Evolutionary conservation across 1,139 yeast species (phyloP), one percentile per base, ranked within the genome.

Genomic region (Yamadazyma blattariae): DNA sequence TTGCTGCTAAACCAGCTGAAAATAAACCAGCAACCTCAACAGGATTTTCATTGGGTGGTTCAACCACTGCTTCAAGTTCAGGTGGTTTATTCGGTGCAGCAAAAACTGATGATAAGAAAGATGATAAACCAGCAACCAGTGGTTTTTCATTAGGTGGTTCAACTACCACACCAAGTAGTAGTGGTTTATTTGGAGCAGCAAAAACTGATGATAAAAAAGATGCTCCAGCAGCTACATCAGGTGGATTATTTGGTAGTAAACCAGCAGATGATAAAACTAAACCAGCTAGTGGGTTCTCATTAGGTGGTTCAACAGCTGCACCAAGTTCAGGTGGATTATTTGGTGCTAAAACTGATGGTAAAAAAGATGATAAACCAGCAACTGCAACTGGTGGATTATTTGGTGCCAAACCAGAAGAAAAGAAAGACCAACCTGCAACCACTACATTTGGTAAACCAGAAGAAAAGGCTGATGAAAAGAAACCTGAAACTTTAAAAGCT

Each of bases 401-500:
- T 44, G 58, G 63, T 30, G 35, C 57, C 18, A 56, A 53, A 32
- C 52, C 61, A 3, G 51, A 45, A 10, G 54, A 45, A 19, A 45
- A 45, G 32, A 37, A 44, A n/a, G 47, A 41, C 30, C 51, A 41
- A 29, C 56, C 47, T 29, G 49, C 54, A 21, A 41, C 50, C 8
- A 13, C 45, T 12, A 15, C 44, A 12, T 54, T 53, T 7, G 51
- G 40, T 29, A 55, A 47, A 27, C 49, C 54, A 17, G 41, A 48
- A 2, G 42, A 32, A 48, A 50, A 29, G 50, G 50, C 29, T 31
- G 50, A 47, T 27, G 53, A 42, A 25, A 56, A 47, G 15, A 20
- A 36, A 26, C 33, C 42, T 22, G 38, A 32, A 31, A 33, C 33
- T 9, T 63, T 46, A 51, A 74, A 64, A 50, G 72, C 70, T 18